A percentile compares a stretch with the other conserved stretches of the same genome.
These are phyloP conservation scores for Crithidia sp. DNA, from an alignment of 208 protist species.

Conservation along the genomic window DNA sequence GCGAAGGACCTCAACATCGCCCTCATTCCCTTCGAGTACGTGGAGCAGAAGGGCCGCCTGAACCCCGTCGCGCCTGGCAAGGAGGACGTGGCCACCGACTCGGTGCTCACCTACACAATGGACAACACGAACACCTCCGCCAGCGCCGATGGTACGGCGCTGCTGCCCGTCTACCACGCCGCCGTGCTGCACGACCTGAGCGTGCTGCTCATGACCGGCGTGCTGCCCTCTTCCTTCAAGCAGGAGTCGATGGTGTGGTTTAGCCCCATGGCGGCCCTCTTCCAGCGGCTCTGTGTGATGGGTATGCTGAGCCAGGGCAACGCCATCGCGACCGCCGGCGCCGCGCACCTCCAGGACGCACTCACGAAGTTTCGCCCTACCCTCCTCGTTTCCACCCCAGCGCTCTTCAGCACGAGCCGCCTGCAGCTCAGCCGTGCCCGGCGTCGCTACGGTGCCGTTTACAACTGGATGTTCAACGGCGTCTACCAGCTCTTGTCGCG, in stretches of 20 bases:
- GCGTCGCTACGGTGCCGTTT: slow-evolving; percentile 58
- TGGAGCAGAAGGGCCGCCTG: slow-evolving; percentile 65
- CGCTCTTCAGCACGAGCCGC: slow-evolving; percentile 76
- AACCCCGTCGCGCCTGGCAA: slow-evolving; percentile 29
- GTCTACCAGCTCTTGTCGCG: slow-evolving; percentile 73
- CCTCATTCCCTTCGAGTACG: slow-evolving; percentile 65
- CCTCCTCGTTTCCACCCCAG: slow-evolving; percentile 67
- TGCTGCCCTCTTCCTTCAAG: slow-evolving; percentile 61
- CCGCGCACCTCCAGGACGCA: slow-evolving; percentile 48
- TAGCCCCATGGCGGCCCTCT: slow-evolving; percentile 70
- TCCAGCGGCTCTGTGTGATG: slow-evolving; percentile 76
- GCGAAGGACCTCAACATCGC: slow-evolving; percentile 86
- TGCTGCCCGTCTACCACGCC: slow-evolving; percentile 68
- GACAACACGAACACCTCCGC: slow-evolving; percentile 59
- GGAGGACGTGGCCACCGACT: slow-evolving; percentile 32
- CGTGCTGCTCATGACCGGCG: slow-evolving; percentile 58
- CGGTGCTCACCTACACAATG: slow-evolving; percentile 68
- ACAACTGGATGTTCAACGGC: slow-evolving; percentile 74
- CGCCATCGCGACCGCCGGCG: slow-evolving; percentile 58
- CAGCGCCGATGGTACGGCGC: slow-evolving; percentile 20
- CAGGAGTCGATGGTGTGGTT: slow-evolving; percentile 82
- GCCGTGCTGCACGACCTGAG: slow-evolving; percentile 72
- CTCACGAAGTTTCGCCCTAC: slow-evolving; percentile 75
- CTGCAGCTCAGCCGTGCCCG: slow-evolving; percentile 66
- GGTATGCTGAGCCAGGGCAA: slow-evolving; percentile 77